Evolutionary conservation across 148 eudicot species (phyloP), one percentile per base, ranked within the genome.

Genomic region (Rheum nobile): DNA sequence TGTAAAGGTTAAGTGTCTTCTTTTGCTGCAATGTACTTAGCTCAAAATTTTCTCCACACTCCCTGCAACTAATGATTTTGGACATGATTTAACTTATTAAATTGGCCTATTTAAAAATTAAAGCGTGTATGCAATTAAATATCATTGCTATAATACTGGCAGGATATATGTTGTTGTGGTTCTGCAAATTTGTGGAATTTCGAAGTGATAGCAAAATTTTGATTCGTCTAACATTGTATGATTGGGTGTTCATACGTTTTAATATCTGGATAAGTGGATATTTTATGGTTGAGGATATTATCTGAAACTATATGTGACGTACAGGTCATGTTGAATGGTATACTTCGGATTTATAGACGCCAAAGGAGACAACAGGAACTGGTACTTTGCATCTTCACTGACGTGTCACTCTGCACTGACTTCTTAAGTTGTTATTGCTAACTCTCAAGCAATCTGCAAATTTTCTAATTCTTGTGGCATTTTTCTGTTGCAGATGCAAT

Each of bases 351-450:
- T 26, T 96, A 85, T 79, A 84, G 96, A 76, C 90, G 96, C 32
- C 99, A 92, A 71, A 80, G 96, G 78, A 88, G 88, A 86, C 96
- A 96, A 76, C 96, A 96, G 76, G 99, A 96, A 81, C 68, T 96
- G 97, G 97, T 96, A 92, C 41, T 80, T 42, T 55, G 12, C 39
- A 32, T 75, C 65, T 39, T 47, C 78, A 46, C 71, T 61, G 4
- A 29, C 63, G 24, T 28, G 29, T 69, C 76, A n/a, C 41, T 16
- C 19, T 72, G 9, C 32, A 24, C 65, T 57, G 32, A 9, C 26
- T 57, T 24, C 34, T 24, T 55, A 55, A 55, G 63, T 55, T 55
- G 31, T 31, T 61, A 61, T 61, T 29, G n/a, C 68, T 54, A 54
- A 22, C 8, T 21, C 3, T 29, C 26, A 13, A 59, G 34, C 29